A percentile compares a stretch with the other conserved stretches of the same genome.
These are phyloP conservation scores for Metschnikowia drakensbergensis DNA, from an alignment of 805 yeast genomes.

Conservation along the genomic window DNA sequence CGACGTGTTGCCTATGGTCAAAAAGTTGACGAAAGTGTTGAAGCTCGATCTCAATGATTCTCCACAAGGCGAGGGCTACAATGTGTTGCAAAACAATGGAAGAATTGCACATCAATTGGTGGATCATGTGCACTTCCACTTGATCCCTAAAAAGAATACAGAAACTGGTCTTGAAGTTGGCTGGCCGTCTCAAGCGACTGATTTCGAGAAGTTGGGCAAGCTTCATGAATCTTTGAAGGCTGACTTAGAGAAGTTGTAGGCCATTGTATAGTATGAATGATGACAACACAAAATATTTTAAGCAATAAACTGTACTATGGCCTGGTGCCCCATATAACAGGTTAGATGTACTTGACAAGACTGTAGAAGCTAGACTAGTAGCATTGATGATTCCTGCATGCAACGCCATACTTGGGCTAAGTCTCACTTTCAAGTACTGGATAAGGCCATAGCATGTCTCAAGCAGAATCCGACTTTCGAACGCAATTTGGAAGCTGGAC, in stretches of 20 bases:
- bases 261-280: not conserved
- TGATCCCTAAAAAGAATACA: constrained; percentile 80
- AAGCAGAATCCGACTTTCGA: constrained; percentile 20
- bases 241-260: constrained; percentile 21
- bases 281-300: not conserved
- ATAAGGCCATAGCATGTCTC: constrained; percentile 11
- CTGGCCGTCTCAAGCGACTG: constrained; percentile 89
- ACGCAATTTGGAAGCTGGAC: constrained; percentile 19
- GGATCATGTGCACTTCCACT: constrained; percentile 94
- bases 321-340: too few species aligned
- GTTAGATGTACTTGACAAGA: too few species aligned
- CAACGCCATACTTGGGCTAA: not conserved
- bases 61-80: constrained; percentile 71
- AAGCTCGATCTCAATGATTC: constrained; percentile 61
- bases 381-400: not conserved
- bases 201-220: constrained; percentile 65
- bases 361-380: too few species aligned
- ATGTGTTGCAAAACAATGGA: constrained; percentile 89
- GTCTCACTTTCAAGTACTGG: not conserved
- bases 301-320: not conserved
- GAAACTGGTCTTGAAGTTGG: constrained; percentile 80
- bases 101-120: constrained; percentile 93
- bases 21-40: constrained; percentile 74
- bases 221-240: constrained; percentile 55
- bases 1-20: constrained; percentile 84